Percentiles rank a stretch among this genome's conserved stretches.
Conservation (phyloP, 805 yeast species). For the Saccharomycopsis sp. region DNA sequence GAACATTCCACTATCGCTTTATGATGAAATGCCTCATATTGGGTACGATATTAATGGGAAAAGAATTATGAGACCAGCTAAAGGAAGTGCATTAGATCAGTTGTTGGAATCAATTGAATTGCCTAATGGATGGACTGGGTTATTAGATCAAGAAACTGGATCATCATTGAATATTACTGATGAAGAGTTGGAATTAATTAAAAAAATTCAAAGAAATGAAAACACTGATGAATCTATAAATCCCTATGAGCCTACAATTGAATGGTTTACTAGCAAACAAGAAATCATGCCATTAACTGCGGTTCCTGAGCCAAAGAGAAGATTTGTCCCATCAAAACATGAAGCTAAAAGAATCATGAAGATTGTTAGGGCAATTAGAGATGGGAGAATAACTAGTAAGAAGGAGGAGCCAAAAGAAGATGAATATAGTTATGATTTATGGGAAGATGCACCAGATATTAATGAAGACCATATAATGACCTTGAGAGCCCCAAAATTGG, state of each 20-base stretch:
- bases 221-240: constrained; percentile 71
- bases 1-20: constrained; percentile 84
- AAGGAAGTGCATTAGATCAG: constrained; percentile 89
- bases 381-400: constrained; percentile 73
- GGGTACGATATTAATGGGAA: constrained; percentile 97
- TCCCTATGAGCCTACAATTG: constrained; percentile 90
- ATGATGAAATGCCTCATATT: constrained; percentile 95
- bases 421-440: constrained; percentile 66
- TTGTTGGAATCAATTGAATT: constrained; percentile 84
- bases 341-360: constrained; percentile 97
- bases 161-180: constrained; percentile 68
- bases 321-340: constrained; percentile 93
- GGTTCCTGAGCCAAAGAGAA: constrained; percentile 93
- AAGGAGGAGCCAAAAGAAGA: constrained; percentile 46
- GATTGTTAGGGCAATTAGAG: constrained; percentile 91
- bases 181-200: constrained; percentile 85
- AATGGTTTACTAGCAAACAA: constrained; percentile 85
- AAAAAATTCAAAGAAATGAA: constrained; percentile 79
- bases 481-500: constrained; percentile 87
- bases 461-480: constrained; percentile 78
- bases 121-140: constrained; percentile 99
- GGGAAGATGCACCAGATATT: constrained; percentile 68
- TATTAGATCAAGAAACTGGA: constrained; percentile 87
- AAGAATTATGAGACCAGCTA: constrained; percentile 97
- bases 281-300: constrained; percentile 91